Conservation (phyloP, 257 asterid species). For the Jasminum sambac region DNA sequence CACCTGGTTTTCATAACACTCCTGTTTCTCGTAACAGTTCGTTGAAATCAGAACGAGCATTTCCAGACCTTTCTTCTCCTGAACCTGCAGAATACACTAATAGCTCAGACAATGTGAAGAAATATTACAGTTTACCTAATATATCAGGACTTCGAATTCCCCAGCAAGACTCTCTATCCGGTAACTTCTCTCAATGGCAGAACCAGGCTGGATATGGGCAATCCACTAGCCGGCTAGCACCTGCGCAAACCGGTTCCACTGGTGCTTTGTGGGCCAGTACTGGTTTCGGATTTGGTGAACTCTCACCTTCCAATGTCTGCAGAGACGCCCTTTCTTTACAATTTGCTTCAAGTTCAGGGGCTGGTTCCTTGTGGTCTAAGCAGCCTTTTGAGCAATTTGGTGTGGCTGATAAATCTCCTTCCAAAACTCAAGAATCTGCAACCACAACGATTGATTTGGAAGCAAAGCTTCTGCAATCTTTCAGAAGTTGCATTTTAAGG, state of each 20-base stretch:
- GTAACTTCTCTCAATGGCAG: constrained; percentile 46
- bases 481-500: constrained; percentile 69
- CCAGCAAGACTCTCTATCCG: constrained; percentile 39
- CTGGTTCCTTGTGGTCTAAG: constrained; percentile 76
- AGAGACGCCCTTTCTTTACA: constrained; percentile 61
- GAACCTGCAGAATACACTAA: constrained; percentile 42
- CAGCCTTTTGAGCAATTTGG: constrained; percentile 93
- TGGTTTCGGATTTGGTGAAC: constrained; percentile 47
- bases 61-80: constrained; percentile 46
- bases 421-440: constrained; percentile 47
- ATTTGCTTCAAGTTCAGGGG: constrained; percentile 44
- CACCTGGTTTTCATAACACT: constrained; percentile 89
- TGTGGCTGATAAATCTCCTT: constrained; percentile 64
- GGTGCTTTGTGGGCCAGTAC: constrained; percentile 49
- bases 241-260: constrained; percentile 40
- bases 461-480: constrained; percentile 78
- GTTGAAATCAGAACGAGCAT: constrained; percentile 55
- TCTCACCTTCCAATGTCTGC: constrained; percentile 56
- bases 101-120: constrained; percentile 54
- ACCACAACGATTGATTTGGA: constrained; percentile 50
- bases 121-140: constrained; percentile 84
- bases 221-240: constrained; percentile 38
- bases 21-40: constrained; percentile 74
- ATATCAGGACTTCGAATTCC: constrained; percentile 77
- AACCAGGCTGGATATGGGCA: constrained; percentile 44